A percentile compares a stretch with the other conserved stretches of the same genome.
These are phyloP conservation scores for Discostella pseudostelligera DNA, from an alignment of 108 stramenopile species.

Conservation along the genomic window DNA sequence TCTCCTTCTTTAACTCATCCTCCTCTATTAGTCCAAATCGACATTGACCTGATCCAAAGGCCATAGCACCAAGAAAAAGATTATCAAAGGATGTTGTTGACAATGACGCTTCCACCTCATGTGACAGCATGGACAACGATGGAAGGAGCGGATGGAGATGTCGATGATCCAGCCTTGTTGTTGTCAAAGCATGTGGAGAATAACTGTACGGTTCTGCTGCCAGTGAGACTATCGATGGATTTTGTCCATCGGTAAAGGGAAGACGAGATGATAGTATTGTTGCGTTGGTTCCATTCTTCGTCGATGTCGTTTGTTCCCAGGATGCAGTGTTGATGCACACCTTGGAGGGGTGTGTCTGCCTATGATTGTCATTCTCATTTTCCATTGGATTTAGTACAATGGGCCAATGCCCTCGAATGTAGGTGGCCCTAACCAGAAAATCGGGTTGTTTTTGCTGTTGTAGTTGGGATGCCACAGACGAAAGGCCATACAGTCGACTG, in stretches of 20 bases:
- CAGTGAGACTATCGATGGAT: constrained; percentile 70
- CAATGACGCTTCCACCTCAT: too few species aligned
- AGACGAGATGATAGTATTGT: too few species aligned
- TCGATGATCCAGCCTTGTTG: constrained; percentile 13
- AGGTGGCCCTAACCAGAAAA: constrained; percentile 62
- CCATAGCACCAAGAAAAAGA: constrained; percentile 31
- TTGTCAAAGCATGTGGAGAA: constrained; percentile 1
- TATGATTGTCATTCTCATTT: background rate
- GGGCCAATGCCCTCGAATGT: constrained; percentile 77
- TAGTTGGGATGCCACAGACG: background rate
- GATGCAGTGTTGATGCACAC: constrained; percentile 73
- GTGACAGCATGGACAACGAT: too few species aligned
- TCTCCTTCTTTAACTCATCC: too few species aligned
- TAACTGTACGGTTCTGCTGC: constrained; percentile 19
- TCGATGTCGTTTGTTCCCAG: constrained; percentile 52
- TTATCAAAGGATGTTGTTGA: constrained; percentile 6
- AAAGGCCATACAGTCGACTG: constrained; percentile 61
- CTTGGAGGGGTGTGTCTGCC: constrained; percentile 21
- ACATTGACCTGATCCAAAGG: constrained; percentile 72
- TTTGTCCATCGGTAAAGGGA: constrained; percentile 89
- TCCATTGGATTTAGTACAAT: constrained; percentile 41
- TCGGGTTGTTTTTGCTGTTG: constrained; percentile 26
- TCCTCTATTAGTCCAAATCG: constrained; percentile 45
- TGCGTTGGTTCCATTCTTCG: background rate
- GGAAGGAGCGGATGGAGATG: constrained; percentile 17